Evolutionary conservation across 306 rosid genomes (phyloP), one percentile per base, ranked within the genome.

Genomic region (Inga oerstediana): DNA sequence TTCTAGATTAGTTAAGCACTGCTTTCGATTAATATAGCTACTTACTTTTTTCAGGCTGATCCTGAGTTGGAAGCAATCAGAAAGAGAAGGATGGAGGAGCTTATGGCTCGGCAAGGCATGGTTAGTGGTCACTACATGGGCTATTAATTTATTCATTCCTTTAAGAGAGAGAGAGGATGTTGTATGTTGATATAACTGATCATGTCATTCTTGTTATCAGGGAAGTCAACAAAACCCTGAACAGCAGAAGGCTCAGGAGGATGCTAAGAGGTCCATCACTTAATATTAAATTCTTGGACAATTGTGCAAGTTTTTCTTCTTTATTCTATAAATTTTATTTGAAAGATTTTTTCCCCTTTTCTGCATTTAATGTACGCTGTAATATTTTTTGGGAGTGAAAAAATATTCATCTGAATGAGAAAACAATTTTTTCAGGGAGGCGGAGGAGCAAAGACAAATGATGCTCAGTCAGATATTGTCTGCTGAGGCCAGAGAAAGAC

Each of bases 71-170:
- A 97, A 82, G 98, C 98, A 70, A 97, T 97, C 88, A 94, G 99
- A 75, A 92, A 93, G 80, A 94, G 97, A 88, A 94, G 99, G 88
- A 92, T 97, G 98, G 97, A 97, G 89, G 99, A 97, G 91, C 99
- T 97, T 81, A 94, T 97, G 98, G 93, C 87, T 83, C 97, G 65
- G 73, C 94, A 83, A 16, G 94, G 98, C 81, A 66, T 46, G 90
- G 99, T 96, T 83, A 84, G 90, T 41, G 51, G 83, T 82, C 48
- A 1, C 20, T 72, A 24, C 61, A 39, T 71, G 80, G 4, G 20
- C 46, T 75, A 61, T 44, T 41, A 52, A 3, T 80, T 81, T 83
- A 17, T 69, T 22, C 32, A 70, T 59, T 88, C n/a, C 2, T 16
- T n/a, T 13, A 10, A 45, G 73, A 74, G 77, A 78, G 77, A 78